Percentiles rank a stretch among this genome's conserved stretches.
Evolutionary conservation across 2,329 filamentous ascomycete species (phyloP).

Genomic region (Fusarium equiseti): DNA sequence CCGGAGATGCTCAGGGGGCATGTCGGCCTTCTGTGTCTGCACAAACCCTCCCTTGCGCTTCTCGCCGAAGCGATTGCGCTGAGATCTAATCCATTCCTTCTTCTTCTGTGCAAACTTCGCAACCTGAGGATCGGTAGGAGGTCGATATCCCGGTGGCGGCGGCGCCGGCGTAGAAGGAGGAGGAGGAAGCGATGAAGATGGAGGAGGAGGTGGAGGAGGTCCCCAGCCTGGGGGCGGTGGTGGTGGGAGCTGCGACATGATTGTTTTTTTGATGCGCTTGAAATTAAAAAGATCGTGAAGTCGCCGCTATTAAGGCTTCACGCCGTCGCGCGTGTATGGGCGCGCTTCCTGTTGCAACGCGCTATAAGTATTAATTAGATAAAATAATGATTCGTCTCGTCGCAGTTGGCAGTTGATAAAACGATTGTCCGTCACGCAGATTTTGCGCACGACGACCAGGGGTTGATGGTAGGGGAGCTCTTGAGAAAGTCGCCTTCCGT

Average conservation of each 20-base stretch:
- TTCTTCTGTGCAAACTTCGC: slow-evolving; percentile 99
- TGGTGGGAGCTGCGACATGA: slow-evolving; percentile 67
- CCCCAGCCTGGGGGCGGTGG: slow-evolving; percentile 71
- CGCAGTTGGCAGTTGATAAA: slow-evolving; percentile 37
- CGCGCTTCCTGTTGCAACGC: slow-evolving; percentile 46
- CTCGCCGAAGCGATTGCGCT: slow-evolving; percentile 94
- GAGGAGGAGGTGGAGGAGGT: slow-evolving; percentile 68
- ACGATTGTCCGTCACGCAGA: slow-evolving; percentile 47
- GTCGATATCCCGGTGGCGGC: slow-evolving; percentile 87
- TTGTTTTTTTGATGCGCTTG: slow-evolving; percentile 48
- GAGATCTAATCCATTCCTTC: slow-evolving; percentile 95
- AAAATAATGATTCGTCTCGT: slow-evolving; percentile 1
- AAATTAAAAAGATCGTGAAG: slow-evolving; percentile 39
- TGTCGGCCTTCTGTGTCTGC: slow-evolving; percentile 97
- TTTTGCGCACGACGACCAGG: slow-evolving; percentile 47
- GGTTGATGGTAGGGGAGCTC: slow-evolving; percentile 45
- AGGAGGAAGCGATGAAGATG: slow-evolving; percentile 67
- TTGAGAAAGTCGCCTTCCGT: slow-evolving; percentile 41
- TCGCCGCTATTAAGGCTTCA: slow-evolving; percentile 49
- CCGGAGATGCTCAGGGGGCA: slow-evolving; percentile 97
- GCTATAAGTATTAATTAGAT: slow-evolving; percentile 26
- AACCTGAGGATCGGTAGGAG: slow-evolving; percentile 82
- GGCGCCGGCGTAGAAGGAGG: slow-evolving; percentile 72
- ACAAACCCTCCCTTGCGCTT: slow-evolving; percentile 97
- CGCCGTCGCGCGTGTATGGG: slow-evolving; percentile 54